Base-by-base conservation (phyloP, 2,329 filamentous ascomycete species). In the Fusarium tupiense region DNA sequence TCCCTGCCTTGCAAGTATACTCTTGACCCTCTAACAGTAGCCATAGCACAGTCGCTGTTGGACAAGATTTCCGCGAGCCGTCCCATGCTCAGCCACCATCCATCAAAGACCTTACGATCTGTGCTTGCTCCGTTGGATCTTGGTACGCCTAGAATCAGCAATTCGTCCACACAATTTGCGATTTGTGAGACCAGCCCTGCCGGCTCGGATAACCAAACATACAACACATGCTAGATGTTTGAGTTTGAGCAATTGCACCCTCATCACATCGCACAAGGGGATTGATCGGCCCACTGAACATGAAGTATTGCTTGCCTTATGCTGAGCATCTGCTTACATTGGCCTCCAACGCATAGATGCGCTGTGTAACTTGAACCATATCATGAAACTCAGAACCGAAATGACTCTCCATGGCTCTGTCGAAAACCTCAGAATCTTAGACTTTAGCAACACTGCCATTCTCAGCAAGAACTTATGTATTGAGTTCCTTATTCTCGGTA, bases 191-290 rank as follows among this genome's bases (percentile, higher is more conserved):
- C 65, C 59, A 61, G 60, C 52, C 64, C 57, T 67, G 54, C 54
- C 46, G 56, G 57, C 20, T 71, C 60, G 72, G 61, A 63, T 61
- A 60, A 54, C 62, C 62, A 64, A 73, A 62, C 64, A 71, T 54
- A 54, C 65, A 60, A 66, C 50, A 76, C 52, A 66, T 75, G 58
- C 52, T 62, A 58, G 62, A 35, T 29, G 63, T 73, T 74, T 65
- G 59, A 76, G 49, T 61, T 72, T 65, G 56, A 71, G 57, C 49
- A 69, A 52, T 52, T 53, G 44, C 43, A 71, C 61, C 54, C 72
- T 60, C 64, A 53, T 49, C 61, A 33, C 65, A 59, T 76, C 69
- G 69, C 31, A 76, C 74, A 75, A 73, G 47, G 58, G 52, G 53
- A 59, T 43, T 35, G 44, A 43, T 43, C 26, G 52, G 49, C 69